phyloP scores from a whole-genome alignment of 2,329 filamentous ascomycete species.

The Trichoderma lentiforme region DNA sequence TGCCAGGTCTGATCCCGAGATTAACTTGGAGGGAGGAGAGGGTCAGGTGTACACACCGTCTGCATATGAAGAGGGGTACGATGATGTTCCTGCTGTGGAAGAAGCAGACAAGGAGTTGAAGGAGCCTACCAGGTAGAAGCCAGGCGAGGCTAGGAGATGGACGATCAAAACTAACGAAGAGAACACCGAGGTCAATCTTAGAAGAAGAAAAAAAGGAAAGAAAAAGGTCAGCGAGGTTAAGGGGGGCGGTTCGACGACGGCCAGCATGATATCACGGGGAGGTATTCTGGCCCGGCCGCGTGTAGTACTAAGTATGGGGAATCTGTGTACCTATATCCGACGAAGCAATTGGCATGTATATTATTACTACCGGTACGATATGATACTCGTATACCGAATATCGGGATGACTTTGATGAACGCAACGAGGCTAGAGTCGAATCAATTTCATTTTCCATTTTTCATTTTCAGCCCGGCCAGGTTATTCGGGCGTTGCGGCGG shows the following conservation, averaged over 20 bases:
- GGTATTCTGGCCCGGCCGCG: background rate
- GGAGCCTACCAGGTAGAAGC: background rate
- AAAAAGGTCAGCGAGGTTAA: background rate
- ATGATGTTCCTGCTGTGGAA: conserved; percentile 22
- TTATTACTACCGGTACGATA: conserved; percentile 2
- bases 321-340: background rate
- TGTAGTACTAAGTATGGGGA: background rate
- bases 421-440: background rate
- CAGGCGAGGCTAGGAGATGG: background rate
- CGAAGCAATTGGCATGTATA: conserved; percentile 3
- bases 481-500: background rate
- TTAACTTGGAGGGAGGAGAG: conserved; percentile 52
- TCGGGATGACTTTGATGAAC: conserved; percentile 11
- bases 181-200: background rate
- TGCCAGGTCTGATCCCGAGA: conserved; percentile 63
- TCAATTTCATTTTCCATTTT: background rate
- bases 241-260: background rate
- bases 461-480: background rate
- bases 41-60: conserved; percentile 50
- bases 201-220: background rate
- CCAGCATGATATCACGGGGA: background rate
- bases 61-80: conserved; percentile 35
- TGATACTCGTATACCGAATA: background rate
- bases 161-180: background rate
- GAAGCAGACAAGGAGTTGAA: background rate